phyloP scores from a whole-genome alignment of 2,329 filamentous ascomycete genomes.

The Exutisphaerella laricina region DNA sequence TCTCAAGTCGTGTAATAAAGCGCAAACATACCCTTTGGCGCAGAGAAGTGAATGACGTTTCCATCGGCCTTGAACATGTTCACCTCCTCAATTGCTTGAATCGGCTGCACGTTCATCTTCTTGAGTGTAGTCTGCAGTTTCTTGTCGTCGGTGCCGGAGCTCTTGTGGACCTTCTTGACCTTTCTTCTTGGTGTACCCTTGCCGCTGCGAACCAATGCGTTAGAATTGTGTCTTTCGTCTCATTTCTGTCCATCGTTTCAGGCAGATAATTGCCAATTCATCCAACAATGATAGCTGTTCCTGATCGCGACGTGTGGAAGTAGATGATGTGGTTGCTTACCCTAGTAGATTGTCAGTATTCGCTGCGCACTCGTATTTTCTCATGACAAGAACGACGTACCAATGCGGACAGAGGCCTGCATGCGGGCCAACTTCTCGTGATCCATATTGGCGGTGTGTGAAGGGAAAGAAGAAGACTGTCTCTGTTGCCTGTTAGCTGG shows the following conservation, averaged over 20 bases:
- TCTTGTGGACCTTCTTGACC: constrained; percentile 96
- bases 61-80: constrained; percentile 99
- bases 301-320: too few relatives aligned
- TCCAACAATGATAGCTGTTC: too few relatives aligned
- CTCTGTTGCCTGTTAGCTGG: constrained; percentile 18
- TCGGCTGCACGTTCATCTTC: constrained; percentile 99
- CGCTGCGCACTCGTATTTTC: neutral
- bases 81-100: constrained; percentile 99
- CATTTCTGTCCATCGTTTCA: neutral
- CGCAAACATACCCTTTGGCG: constrained; percentile 85
- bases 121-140: constrained; percentile 96
- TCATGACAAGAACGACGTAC: constrained; percentile 47
- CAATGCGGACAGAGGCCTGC: constrained; percentile 63
- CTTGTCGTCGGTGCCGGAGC: constrained; percentile 95
- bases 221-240: constrained; percentile 13
- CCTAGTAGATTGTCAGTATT: constrained; percentile 28
- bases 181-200: constrained; percentile 98
- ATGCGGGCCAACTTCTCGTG: constrained; percentile 61
- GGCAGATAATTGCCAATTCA: too few relatives aligned
- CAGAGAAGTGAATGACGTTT: constrained; percentile 99
- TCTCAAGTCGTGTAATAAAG: too few relatives aligned
- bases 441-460: constrained; percentile 47
- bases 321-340: constrained; percentile 26
- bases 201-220: constrained; percentile 55
- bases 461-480: constrained; percentile 12